Evolutionary conservation across 345 rosid genomes (phyloP), one percentile per base, ranked within the genome.

Genomic region (Eucalyptus cladocalyx): DNA sequence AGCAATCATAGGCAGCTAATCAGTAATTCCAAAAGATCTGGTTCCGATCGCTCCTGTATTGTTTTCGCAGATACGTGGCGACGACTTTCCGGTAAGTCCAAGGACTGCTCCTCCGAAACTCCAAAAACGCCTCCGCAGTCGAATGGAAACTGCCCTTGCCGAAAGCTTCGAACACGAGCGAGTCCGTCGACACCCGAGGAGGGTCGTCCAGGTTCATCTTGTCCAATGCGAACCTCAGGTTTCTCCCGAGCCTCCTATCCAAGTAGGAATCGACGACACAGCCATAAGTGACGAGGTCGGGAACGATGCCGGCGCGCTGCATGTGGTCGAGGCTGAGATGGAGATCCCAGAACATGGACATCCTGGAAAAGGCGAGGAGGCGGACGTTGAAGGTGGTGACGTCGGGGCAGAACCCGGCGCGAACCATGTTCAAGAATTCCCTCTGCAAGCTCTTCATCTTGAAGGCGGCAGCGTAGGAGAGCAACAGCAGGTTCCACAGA

Each of bases 391-490:
- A 97, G 5, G 99, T 93, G 37, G 95, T 95, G 80, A 97, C 80
- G 88, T 97, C 99, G 17, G 99, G 99, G 87, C 69, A 58, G 87
- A 97, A 95, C 51, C 97, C 97, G 11, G 95, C 90, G 34, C 92
- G 95, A 88, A 89, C 80, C 98, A 95, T 96, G 69, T 87, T 89
- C 88, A 94, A 60, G 92, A 95, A 97, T 58, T 95, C 98, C 89
- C 96, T 94, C 90, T 97, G 98, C 94, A 97, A 91, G 91, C 92
- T 95, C 91, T 97, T 97, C 98, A 97, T 96, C 93, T 97, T 97
- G 80, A 97, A 97, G 53, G 93, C 94, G 72, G 95, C 96, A 19
- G 99, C 98, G 89, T 91, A 96, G 9, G 98, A 96, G 80, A 97
- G 90, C 80, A 97, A 91, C 90, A 96, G 89, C 50, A 94, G 93